Evolutionary conservation across 1,284 basidiomycete genomes (phyloP).

Genomic region (Cryptococcus deneoformans): DNA sequence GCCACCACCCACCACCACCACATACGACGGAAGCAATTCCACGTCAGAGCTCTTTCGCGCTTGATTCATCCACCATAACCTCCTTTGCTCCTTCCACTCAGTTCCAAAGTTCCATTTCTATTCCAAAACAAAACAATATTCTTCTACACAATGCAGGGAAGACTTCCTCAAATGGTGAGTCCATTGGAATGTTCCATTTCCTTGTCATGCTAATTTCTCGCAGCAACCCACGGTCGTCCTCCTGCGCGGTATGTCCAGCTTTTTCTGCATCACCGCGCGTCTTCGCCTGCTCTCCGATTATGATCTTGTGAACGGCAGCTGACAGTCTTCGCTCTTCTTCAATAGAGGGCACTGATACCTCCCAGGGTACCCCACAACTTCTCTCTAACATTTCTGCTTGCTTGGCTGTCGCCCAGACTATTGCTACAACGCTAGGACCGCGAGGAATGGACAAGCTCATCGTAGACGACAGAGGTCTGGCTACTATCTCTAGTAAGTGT

Average conservation of each 20-base stretch:
- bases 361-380: constrained; percentile 90
- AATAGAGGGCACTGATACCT: constrained; percentile 89
- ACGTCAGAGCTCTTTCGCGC: constrained; percentile 6
- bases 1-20: too few relatives aligned
- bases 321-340: background rate
- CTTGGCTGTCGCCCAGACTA: constrained; percentile 81
- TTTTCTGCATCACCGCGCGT: background rate
- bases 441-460: constrained; percentile 98
- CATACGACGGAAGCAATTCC: background rate
- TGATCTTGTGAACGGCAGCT: background rate
- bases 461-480: constrained; percentile 84
- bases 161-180: constrained; percentile 48
- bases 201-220: background rate
- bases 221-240: constrained; percentile 95
- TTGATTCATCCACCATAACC: too few relatives aligned
- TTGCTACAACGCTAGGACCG: constrained; percentile 94
- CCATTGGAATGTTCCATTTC: background rate
- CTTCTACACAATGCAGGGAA: constrained; percentile 36
- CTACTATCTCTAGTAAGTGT: constrained; percentile 79
- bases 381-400: constrained; percentile 97
- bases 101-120: too few relatives aligned
- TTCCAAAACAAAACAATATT: background rate
- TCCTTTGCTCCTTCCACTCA: too few relatives aligned
- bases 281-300: background rate
- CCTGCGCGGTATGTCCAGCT: constrained; percentile 56